phyloP scores from a whole-genome alignment of 176 grass and related monocot genomes.

The Zoysia pacifica region DNA sequence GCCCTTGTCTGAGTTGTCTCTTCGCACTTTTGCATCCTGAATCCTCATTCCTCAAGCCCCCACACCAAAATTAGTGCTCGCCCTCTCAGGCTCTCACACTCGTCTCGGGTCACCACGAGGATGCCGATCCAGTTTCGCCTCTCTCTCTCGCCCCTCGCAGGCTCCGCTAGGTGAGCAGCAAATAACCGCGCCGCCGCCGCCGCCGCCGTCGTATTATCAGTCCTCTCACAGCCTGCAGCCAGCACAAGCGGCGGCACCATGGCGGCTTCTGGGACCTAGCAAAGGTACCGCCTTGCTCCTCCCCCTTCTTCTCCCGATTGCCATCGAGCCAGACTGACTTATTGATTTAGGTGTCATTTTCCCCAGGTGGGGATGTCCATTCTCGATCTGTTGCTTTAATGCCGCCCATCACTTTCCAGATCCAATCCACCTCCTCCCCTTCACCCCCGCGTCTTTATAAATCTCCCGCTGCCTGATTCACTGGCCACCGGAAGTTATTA shows the following conservation, averaged over 20 bases:
- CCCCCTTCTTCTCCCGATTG: background rate
- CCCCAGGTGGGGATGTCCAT: constrained; percentile 47
- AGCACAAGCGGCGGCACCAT: constrained; percentile 20
- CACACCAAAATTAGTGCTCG: constrained; percentile 20
- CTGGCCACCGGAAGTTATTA: constrained; percentile 44
- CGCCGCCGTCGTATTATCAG: background rate
- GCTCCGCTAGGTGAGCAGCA: constrained; percentile 13
- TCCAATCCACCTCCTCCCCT: constrained; percentile 39
- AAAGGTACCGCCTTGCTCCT: constrained; percentile 34
- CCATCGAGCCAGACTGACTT: background rate
- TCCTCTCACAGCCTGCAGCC: background rate
- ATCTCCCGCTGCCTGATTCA: constrained; percentile 50
- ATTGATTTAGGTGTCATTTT: constrained; percentile 46
- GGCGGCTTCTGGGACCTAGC: constrained; percentile 26
- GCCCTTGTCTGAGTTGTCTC: constrained; percentile 28
- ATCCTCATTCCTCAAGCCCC: constrained; percentile 18
- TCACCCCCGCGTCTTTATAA: constrained; percentile 30
- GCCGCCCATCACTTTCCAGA: constrained; percentile 56
- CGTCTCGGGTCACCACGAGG: background rate
- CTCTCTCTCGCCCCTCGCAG: constrained; percentile 26
- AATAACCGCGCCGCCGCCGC: background rate
- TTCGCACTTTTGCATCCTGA: constrained; percentile 4
- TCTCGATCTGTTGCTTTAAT: constrained; percentile 48
- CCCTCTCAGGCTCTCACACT: background rate
- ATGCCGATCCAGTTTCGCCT: constrained; percentile 9